phyloP scores from a whole-genome alignment of 768 basidiomycete genomes.

The Tephrocybe sp. region DNA sequence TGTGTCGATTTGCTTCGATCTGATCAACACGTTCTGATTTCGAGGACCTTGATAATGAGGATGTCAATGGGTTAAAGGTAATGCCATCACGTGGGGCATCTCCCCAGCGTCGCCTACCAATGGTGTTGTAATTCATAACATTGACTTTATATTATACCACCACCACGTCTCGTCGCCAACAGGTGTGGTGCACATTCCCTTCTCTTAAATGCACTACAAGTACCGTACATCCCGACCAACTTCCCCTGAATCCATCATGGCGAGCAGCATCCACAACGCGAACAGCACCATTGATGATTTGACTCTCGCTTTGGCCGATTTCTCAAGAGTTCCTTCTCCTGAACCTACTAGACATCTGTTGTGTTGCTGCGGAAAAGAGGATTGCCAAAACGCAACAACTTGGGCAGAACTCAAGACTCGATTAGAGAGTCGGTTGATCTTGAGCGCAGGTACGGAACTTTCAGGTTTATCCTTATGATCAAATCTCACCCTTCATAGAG shows the following conservation, averaged over 20 bases:
- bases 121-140: background rate
- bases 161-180: constrained; percentile 11
- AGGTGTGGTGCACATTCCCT: constrained; percentile 10
- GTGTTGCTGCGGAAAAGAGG: constrained; percentile 69
- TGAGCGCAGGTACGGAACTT: constrained; percentile 79
- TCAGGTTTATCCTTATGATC: background rate
- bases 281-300: constrained; percentile 77
- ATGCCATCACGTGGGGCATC: constrained; percentile 10
- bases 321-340: constrained; percentile 75
- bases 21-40: constrained; percentile 1
- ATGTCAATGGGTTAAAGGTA: background rate
- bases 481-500: constrained; percentile 46
- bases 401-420: constrained; percentile 68
- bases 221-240: constrained; percentile 32
- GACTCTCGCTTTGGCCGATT: constrained; percentile 68
- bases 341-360: constrained; percentile 51
- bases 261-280: constrained; percentile 51
- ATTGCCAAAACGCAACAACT: constrained; percentile 62
- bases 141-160: background rate
- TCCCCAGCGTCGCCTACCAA: constrained; percentile 1
- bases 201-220: constrained; percentile 12
- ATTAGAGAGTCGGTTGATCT: constrained; percentile 73
- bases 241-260: constrained; percentile 51
- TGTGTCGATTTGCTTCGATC: background rate
- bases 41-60: background rate